Conservation (phyloP, 768 basidiomycete genomes). For the Mycena indigotica region DNA sequence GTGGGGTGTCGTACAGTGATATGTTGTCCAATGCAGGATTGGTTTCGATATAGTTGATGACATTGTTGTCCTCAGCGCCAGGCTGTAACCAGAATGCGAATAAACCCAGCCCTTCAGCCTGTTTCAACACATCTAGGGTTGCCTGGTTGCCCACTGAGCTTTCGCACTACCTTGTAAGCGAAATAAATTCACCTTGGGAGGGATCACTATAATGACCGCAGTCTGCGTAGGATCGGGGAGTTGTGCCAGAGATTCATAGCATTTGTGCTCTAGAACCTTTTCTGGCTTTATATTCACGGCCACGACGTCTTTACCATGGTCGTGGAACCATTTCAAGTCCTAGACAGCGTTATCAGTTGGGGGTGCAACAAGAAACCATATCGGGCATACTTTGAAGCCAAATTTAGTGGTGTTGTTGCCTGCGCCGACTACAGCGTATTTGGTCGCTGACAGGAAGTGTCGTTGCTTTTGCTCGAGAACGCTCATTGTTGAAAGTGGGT, state of each 20-base stretch:
- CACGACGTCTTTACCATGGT: conserved; percentile 45
- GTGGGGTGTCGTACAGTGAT: conserved; percentile 15
- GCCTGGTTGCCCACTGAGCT: conserved; percentile 32
- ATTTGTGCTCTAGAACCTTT: conserved; percentile 47
- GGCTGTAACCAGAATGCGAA: conserved; percentile 69
- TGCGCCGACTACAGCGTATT: conserved; percentile 60
- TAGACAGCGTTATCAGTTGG: conserved; percentile 18
- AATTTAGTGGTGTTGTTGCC: conserved; percentile 52
- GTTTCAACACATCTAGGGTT: conserved; percentile 50
- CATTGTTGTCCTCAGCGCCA: conserved; percentile 53
- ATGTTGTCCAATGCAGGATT: conserved; percentile 28
- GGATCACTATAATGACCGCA: conserved; percentile 55
- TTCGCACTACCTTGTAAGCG: neutral
- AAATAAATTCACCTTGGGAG: conserved; percentile 40
- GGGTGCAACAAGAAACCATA: conserved; percentile 1
- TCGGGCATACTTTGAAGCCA: conserved; percentile 12
- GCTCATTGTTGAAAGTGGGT: neutral
- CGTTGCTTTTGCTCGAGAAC: neutral
- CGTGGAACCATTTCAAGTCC: conserved; percentile 57
- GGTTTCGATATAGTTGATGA: conserved; percentile 49
- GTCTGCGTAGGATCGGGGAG: conserved; percentile 50
- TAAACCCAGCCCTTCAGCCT: conserved; percentile 47
- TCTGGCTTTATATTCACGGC: conserved; percentile 51
- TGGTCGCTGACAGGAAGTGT: conserved; percentile 45
- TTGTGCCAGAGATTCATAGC: conserved; percentile 42